Evolutionary conservation across 441 rosid species (phyloP).

Genomic region (Mallotus japonicus): DNA sequence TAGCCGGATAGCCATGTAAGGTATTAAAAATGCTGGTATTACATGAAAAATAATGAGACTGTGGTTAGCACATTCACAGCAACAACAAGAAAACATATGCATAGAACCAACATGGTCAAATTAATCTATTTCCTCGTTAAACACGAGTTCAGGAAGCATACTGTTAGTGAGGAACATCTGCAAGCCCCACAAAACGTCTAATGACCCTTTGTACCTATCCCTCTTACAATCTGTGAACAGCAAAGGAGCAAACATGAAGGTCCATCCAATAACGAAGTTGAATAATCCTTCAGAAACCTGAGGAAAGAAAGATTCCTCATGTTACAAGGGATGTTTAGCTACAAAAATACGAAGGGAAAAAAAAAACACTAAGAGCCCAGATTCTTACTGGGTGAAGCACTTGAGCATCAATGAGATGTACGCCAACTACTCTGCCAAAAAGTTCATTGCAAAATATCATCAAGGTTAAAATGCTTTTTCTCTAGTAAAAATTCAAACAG

Average conservation of each 20-base stretch:
- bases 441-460: slow-evolving; percentile 16
- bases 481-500: background rate
- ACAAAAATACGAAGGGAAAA: background rate
- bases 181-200: slow-evolving; percentile 74
- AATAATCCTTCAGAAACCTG: slow-evolving; percentile 91
- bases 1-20: slow-evolving; percentile 91
- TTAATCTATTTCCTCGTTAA: too few relatives aligned
- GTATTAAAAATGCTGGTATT: slow-evolving; percentile 74
- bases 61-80: background rate
- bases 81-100: too few relatives aligned
- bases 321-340: too few relatives aligned
- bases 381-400: slow-evolving; percentile 82
- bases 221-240: slow-evolving; percentile 79
- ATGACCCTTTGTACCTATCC: slow-evolving; percentile 66
- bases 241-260: slow-evolving; percentile 94
- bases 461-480: too few relatives aligned
- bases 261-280: slow-evolving; percentile 95
- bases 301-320: background rate
- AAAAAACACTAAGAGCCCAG: background rate
- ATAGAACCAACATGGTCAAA: too few relatives aligned
- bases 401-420: slow-evolving; percentile 65
- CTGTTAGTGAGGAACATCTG: slow-evolving; percentile 98
- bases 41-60: slow-evolving; percentile 1
- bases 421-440: slow-evolving; percentile 78
- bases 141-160: slow-evolving; percentile 34